phyloP scores from a whole-genome alignment of 352 stramenopile genomes.

The Phytophthora hybrid region DNA sequence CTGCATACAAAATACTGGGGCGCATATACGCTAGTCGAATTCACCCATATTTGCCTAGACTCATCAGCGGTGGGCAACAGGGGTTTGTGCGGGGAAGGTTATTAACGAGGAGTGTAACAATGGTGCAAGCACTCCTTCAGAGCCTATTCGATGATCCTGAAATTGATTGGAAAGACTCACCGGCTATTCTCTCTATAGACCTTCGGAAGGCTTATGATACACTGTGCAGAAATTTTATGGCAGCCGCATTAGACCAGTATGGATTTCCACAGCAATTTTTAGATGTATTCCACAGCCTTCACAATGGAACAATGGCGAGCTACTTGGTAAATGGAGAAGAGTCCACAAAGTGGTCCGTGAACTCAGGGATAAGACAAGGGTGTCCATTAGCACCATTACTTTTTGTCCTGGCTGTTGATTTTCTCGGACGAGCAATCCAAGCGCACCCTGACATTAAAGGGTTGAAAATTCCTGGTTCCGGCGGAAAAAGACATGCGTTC shows the following conservation, averaged over 20 bases:
- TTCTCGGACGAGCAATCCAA: no score
- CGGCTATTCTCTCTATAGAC: conserved; percentile 9
- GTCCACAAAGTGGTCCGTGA: no score
- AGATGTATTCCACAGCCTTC: not conserved
- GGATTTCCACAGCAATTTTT: conserved; percentile 8
- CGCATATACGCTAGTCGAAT: conserved; percentile 5
- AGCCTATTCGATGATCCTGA: not conserved
- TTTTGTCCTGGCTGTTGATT: no score
- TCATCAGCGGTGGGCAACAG: conserved; percentile 7
- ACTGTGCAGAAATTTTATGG: conserved; percentile 2
- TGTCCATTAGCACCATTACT: no score
- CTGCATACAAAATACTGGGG: conserved; percentile 13
- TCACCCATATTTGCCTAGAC: conserved; percentile 1
- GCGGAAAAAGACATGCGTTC: no score
- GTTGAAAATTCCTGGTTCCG: no score
- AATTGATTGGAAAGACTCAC: conserved; percentile 5
- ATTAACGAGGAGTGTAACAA: conserved; percentile 2
- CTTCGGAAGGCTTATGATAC: conserved; percentile 18
- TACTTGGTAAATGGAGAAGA: conserved; percentile 16
- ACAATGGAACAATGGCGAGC: conserved; percentile 14
- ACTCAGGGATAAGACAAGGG: no score
- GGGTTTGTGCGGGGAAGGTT: conserved; percentile 14
- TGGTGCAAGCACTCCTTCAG: not conserved
- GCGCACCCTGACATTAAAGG: no score
- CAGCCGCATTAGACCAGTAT: not conserved